These are phyloP conservation scores for Venturia pyrina DNA, from an alignment of 2,329 filamentous ascomycete species.

Conservation along the genomic window DNA sequence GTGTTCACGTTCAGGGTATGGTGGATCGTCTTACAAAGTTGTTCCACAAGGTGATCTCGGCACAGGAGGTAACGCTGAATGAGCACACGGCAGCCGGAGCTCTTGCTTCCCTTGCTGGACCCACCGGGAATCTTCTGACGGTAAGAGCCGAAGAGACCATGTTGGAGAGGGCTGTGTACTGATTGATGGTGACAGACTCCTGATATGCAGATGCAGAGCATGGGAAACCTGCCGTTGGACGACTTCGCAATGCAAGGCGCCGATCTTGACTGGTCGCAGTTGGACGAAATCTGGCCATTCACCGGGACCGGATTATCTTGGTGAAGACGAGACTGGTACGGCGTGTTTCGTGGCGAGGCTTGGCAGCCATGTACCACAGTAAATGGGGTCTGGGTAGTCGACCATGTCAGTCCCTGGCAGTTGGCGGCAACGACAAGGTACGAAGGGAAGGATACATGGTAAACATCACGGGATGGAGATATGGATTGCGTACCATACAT, in stretches of 20 bases:
- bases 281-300: constrained; percentile 7
- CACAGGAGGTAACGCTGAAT: constrained; percentile 4
- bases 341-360: too few species aligned
- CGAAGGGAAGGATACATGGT: too few species aligned
- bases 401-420: too few species aligned
- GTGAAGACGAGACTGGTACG: not conserved
- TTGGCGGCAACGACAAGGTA: too few species aligned
- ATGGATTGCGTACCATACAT: too few species aligned
- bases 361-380: too few species aligned
- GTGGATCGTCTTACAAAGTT: not conserved
- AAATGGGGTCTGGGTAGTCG: too few species aligned
- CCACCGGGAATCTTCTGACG: not conserved
- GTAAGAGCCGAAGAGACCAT: not conserved
- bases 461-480: too few species aligned
- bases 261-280: not conserved
- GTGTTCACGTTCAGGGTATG: not conserved
- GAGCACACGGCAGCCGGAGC: constrained; percentile 8
- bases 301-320: constrained; percentile 3
- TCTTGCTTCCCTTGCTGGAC: not conserved
- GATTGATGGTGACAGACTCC: not conserved
- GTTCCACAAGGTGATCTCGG: not conserved
- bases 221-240: not conserved
- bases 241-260: not conserved
- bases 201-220: not conserved
- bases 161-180: not conserved